Conservation (phyloP, 1,284 basidiomycete genomes). For the Spongiforma sp. region DNA sequence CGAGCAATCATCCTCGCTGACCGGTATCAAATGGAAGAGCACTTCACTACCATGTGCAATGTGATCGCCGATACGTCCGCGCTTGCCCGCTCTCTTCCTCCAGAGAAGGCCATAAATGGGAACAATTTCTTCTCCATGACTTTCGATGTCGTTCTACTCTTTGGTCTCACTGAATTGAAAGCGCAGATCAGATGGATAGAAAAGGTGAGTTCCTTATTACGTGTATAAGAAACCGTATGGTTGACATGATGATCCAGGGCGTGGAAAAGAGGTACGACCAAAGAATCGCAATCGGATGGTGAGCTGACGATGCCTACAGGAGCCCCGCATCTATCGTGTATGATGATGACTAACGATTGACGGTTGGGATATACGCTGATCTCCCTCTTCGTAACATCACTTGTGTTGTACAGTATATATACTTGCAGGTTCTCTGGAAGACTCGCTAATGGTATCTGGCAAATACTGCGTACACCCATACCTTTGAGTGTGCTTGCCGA, state of each 20-base stretch:
- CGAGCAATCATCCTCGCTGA: no score
- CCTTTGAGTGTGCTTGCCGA: no score
- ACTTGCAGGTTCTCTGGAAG: no score
- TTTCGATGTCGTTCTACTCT: conserved; percentile 25
- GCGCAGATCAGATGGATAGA: conserved; percentile 30
- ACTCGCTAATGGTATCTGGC: no score
- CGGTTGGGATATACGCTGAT: no score
- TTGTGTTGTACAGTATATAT: no score
- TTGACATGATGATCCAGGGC: conserved; percentile 23
- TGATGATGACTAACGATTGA: no score
- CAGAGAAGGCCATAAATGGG: background rate
- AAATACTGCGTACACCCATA: no score
- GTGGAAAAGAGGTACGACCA: conserved; percentile 33
- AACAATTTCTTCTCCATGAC: conserved; percentile 18
- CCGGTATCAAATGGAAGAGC: background rate
- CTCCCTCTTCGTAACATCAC: no score
- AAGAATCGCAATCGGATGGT: conserved; percentile 1
- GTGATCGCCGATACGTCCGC: conserved; percentile 19
- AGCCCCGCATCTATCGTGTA: conserved; percentile 45
- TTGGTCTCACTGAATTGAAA: conserved; percentile 32
- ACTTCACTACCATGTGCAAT: conserved; percentile 14
- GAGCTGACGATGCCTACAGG: conserved; percentile 26
- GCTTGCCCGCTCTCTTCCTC: conserved; percentile 1
- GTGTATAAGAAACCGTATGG: background rate
- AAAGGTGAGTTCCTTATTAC: conserved; percentile 8